These are phyloP conservation scores for Rhizoctonia solani DNA, from an alignment of 1,284 basidiomycete species.

Conservation along the genomic window DNA sequence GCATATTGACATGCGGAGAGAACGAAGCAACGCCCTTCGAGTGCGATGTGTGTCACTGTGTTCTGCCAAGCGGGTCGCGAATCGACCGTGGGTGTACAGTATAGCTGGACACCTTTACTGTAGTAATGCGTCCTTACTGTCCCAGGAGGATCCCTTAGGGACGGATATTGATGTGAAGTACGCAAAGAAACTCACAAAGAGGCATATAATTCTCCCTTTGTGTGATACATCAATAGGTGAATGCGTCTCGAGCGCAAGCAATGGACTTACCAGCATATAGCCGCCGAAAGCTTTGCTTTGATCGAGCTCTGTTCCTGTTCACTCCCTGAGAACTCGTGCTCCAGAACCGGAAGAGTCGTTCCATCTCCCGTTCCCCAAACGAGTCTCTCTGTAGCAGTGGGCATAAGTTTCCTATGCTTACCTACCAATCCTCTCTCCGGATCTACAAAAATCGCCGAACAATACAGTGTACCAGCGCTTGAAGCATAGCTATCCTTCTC, in stretches of 20 bases:
- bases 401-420: conserved; percentile 74
- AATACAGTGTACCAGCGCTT: conserved; percentile 65
- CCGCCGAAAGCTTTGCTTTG: conserved; percentile 59
- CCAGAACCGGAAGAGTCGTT: conserved; percentile 54
- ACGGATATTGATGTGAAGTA: conserved; percentile 40
- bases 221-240: no score
- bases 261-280: conserved; percentile 71
- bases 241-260: no score
- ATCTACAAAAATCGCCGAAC: conserved; percentile 67
- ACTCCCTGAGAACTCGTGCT: conserved; percentile 44
- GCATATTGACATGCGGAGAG: conserved; percentile 67
- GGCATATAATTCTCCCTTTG: conserved; percentile 79
- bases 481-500: conserved; percentile 55
- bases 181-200: conserved; percentile 45
- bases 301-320: conserved; percentile 42
- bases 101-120: conserved; percentile 63
- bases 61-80: conserved; percentile 63
- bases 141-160: conserved; percentile 5
- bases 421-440: conserved; percentile 60
- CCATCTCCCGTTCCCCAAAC: conserved; percentile 70
- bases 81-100: conserved; percentile 75
- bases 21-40: conserved; percentile 78
- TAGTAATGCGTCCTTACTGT: conserved; percentile 66
- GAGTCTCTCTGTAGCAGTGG: conserved; percentile 68
- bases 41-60: conserved; percentile 72